A percentile compares a stretch with the other conserved stretches of the same genome.
These are phyloP conservation scores for Trichophyton benhamiae DNA, from an alignment of 2,329 filamentous ascomycete genomes.

Conservation along the genomic window DNA sequence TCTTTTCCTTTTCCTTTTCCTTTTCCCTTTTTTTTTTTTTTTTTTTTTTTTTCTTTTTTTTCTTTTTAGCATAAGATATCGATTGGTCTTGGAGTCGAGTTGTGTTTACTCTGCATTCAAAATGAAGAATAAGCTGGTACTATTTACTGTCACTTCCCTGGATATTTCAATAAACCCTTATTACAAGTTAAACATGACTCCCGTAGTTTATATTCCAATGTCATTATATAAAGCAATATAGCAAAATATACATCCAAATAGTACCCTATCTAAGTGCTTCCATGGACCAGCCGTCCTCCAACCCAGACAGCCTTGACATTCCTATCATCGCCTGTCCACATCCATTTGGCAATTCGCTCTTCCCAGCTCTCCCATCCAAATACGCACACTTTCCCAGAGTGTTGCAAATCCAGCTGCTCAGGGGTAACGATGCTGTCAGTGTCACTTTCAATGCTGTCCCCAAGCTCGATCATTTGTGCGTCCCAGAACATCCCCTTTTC, in stretches of 20 bases:
- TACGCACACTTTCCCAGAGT: conserved; percentile 60
- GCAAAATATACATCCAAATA: neutral
- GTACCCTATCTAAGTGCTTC: neutral
- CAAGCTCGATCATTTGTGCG: conserved; percentile 66
- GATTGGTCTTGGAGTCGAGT: no score
- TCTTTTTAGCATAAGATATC: no score
- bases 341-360: conserved; percentile 82
- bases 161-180: no score
- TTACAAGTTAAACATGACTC: no score
- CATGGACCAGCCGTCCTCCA: conserved; percentile 65
- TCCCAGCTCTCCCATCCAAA: conserved; percentile 89
- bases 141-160: no score
- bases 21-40: neutral
- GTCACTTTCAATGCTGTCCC: conserved; percentile 26
- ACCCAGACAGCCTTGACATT: conserved; percentile 89
- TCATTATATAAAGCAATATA: neutral
- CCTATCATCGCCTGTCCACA: conserved; percentile 84
- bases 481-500: conserved; percentile 83
- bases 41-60: neutral
- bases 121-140: no score
- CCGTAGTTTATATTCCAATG: no score
- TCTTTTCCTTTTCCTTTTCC: neutral
- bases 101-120: no score
- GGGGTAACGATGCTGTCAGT: conserved; percentile 7
- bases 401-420: conserved; percentile 14